These are phyloP conservation scores for Trichoderma koningii DNA, from an alignment of 2,329 filamentous ascomycete genomes.

Conservation along the genomic window DNA sequence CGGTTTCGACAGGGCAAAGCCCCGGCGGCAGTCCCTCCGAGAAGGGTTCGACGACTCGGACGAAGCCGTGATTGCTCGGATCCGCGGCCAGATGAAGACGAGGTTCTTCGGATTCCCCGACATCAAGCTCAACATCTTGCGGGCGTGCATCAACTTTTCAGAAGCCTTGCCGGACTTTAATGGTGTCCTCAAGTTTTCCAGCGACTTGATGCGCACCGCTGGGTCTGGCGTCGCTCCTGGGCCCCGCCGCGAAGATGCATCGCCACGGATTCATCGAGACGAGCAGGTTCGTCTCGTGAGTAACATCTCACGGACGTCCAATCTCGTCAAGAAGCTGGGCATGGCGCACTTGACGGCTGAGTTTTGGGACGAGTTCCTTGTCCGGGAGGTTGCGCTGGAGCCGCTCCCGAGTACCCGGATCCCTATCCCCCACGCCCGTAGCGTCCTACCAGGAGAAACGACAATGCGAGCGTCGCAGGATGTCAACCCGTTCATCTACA, in stretches of 20 bases:
- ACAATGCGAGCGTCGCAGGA: slow-evolving; percentile 58
- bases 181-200: slow-evolving; percentile 85
- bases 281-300: slow-evolving; percentile 83
- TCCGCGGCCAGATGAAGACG: slow-evolving; percentile 59
- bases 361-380: slow-evolving; percentile 96
- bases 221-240: slow-evolving; percentile 78
- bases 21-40: slow-evolving; percentile 32
- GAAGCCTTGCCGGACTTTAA: slow-evolving; percentile 91
- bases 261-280: slow-evolving; percentile 71
- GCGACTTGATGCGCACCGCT: slow-evolving; percentile 78
- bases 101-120: slow-evolving; percentile 75
- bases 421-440: slow-evolving; percentile 66
- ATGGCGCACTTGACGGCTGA: slow-evolving; percentile 71
- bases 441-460: slow-evolving; percentile 53
- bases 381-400: slow-evolving; percentile 74
- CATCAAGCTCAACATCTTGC: slow-evolving; percentile 83
- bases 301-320: slow-evolving; percentile 82
- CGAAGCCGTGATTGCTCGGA: slow-evolving; percentile 56
- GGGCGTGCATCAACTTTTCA: slow-evolving; percentile 89
- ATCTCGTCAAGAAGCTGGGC: slow-evolving; percentile 74
- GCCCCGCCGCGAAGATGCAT: slow-evolving; percentile 66
- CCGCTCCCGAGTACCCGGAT: slow-evolving; percentile 59
- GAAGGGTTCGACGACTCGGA: slow-evolving; percentile 49
- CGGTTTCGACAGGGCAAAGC: slow-evolving; percentile 45
- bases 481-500: slow-evolving; percentile 89